These are phyloP conservation scores for Dendrobium nobile DNA, from an alignment of 106 monocot genomes.

Conservation along the genomic window DNA sequence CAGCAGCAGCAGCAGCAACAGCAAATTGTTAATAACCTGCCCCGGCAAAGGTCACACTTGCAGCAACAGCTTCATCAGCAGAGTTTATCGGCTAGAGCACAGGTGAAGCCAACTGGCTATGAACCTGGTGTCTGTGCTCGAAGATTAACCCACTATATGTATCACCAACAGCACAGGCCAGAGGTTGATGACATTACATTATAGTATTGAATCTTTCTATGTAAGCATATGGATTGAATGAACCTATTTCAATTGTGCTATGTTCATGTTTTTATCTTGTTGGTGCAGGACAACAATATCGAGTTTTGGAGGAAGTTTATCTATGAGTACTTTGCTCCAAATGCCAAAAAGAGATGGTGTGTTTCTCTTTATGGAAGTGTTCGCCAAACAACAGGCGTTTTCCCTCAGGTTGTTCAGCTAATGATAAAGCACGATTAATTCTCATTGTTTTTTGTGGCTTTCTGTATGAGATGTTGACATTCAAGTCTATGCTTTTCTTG, in stretches of 20 bases:
- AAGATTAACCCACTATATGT: conserved; percentile 87
- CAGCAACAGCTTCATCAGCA: conserved; percentile 11
- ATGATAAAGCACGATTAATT: not conserved
- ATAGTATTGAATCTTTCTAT: not conserved
- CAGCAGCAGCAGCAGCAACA: not conserved
- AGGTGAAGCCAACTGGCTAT: conserved; percentile 36
- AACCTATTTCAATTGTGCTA: not conserved
- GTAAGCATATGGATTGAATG: not conserved
- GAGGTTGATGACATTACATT: conserved; percentile 23
- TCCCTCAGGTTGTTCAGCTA: conserved; percentile 50
- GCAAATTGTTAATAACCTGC: not conserved
- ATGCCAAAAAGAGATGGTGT: conserved; percentile 73
- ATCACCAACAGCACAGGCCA: conserved; percentile 77
- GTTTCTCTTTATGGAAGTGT: conserved; percentile 63
- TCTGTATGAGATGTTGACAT: not conserved
- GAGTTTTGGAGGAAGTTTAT: conserved; percentile 79
- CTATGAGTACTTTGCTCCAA: conserved; percentile 50
- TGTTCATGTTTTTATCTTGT: too few relatives aligned
- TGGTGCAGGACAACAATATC: conserved; percentile 73
- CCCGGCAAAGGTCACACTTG: not conserved
- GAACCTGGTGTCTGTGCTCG: conserved; percentile 81
- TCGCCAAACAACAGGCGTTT: conserved; percentile 58
- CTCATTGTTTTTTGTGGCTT: not conserved
- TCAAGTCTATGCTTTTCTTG: too few relatives aligned
- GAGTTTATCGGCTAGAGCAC: conserved; percentile 36